phyloP scores from a whole-genome alignment of 1,284 basidiomycete species.

The Ceratobasidium sp. region DNA sequence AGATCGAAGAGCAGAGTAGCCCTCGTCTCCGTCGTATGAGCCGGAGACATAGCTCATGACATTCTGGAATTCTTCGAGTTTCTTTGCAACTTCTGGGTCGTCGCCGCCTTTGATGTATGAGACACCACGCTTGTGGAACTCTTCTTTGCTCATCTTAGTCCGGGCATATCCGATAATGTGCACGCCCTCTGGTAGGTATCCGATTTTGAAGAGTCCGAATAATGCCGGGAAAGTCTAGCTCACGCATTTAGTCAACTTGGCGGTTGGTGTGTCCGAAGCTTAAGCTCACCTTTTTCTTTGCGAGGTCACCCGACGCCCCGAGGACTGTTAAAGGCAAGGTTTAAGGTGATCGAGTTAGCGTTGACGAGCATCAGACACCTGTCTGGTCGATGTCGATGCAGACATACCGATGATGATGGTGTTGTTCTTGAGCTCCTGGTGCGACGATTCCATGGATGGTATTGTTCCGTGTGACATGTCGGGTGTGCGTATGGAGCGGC shows the following conservation, averaged over 20 bases:
- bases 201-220: slow-evolving; percentile 83
- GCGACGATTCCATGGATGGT: slow-evolving; percentile 81
- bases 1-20: slow-evolving; percentile 79
- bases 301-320: slow-evolving; percentile 96
- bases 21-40: slow-evolving; percentile 81
- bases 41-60: slow-evolving; percentile 84
- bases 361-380: slow-evolving; percentile 40
- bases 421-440: slow-evolving; percentile 81
- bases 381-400: slow-evolving; percentile 3
- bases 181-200: slow-evolving; percentile 80
- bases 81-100: slow-evolving; percentile 61
- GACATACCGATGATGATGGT: slow-evolving; percentile 83
- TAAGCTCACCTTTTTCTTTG: slow-evolving; percentile 91
- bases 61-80: slow-evolving; percentile 84
- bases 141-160: slow-evolving; percentile 89
- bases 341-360: slow-evolving; percentile 32
- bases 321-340: slow-evolving; percentile 66
- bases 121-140: slow-evolving; percentile 84
- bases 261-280: neutral
- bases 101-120: slow-evolving; percentile 83
- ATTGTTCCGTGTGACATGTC: slow-evolving; percentile 53
- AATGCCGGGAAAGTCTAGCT: slow-evolving; percentile 90
- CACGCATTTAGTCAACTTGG: slow-evolving; percentile 2
- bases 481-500: slow-evolving; percentile 6
- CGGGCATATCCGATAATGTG: slow-evolving; percentile 95